Percentiles rank a stretch among this genome's conserved stretches.
These are phyloP conservation scores for Lactarius hatsudake DNA, from an alignment of 768 basidiomycete species.

Conservation along the genomic window DNA sequence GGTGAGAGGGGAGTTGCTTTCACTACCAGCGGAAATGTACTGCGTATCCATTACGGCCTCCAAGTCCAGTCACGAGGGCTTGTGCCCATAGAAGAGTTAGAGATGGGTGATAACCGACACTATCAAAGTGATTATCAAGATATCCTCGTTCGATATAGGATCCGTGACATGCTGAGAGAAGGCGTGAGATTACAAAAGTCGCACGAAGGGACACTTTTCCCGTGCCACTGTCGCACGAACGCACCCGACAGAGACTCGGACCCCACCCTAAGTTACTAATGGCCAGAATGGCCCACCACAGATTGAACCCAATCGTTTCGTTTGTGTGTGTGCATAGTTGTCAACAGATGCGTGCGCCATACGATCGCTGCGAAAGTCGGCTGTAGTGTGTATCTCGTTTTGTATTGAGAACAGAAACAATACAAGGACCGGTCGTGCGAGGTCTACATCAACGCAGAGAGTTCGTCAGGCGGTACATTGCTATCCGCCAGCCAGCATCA, in stretches of 20 bases:
- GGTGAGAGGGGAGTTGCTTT: neutral
- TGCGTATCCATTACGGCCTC: no score
- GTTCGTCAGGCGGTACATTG: neutral
- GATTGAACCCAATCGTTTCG: slow-evolving; percentile 4
- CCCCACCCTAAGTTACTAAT: neutral
- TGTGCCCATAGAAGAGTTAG: no score
- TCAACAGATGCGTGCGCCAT: neutral
- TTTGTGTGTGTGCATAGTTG: slow-evolving; percentile 5
- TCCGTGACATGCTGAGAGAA: no score
- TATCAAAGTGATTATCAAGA: no score
- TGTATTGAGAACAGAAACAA: neutral
- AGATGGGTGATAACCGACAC: no score
- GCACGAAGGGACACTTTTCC: no score
- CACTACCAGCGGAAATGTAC: neutral
- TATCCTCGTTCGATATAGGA: no score
- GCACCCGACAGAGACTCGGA: no score
- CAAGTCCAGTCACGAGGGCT: no score
- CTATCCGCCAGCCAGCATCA: slow-evolving; percentile 6
- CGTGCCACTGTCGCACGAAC: neutral
- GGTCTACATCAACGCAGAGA: neutral
- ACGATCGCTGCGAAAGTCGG: neutral
- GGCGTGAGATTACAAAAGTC: no score
- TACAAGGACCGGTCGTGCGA: neutral
- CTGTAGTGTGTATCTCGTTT: neutral
- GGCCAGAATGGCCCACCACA: neutral